Base-by-base conservation (phyloP, 495 filamentous ascomycete genomes). In the Amniculicola lignicola region DNA sequence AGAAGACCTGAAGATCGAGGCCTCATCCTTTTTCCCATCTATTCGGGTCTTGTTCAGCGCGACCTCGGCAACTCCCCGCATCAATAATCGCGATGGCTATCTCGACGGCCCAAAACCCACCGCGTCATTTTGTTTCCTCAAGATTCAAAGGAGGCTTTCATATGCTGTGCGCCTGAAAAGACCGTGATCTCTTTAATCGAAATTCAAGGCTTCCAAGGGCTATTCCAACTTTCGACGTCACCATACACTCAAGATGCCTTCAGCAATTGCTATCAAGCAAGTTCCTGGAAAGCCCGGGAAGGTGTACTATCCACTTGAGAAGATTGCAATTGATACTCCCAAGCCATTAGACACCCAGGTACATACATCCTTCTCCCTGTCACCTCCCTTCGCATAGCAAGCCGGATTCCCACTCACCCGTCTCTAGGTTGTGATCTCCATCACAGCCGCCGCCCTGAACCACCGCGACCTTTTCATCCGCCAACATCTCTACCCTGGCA, bases 381-480 rank as follows among this genome's bases (percentile, higher is more conserved):
- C 25, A 6, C 37, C 9, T 11, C 16, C 16, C 16, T 40, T 19
- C 9, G 18, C 7, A 11, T 6, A 18, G 16, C 24, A 15, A 33
- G n/a, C n/a, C n/a, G n/a, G n/a, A n/a, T n/a, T n/a, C 24, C 5
- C 2, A 7, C 22, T 44, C 38, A 56, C 41, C 9, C 25, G 69
- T 67, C 4, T 24, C 25, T 29, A 64, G 61, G 69, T 94, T 53
- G 74, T 89, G 27, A 63, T 96, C 52, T 79, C 78, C 53, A 63
- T 96, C 64, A 77, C 77, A 27, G 86, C 89, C 37, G 86, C 84
- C 7, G 82, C 90, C 14, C 82, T 96, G 48, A 96, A 96, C 73
- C 91, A 95, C 74, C 86, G 89, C 48, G 90, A 96, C 69, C 79
- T 91, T 63, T 95, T 95, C 77, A 85, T 93, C 70, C 88, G 90